phyloP scores from a whole-genome alignment of 2,329 filamentous ascomycete species.

The Curvularia sp. region DNA sequence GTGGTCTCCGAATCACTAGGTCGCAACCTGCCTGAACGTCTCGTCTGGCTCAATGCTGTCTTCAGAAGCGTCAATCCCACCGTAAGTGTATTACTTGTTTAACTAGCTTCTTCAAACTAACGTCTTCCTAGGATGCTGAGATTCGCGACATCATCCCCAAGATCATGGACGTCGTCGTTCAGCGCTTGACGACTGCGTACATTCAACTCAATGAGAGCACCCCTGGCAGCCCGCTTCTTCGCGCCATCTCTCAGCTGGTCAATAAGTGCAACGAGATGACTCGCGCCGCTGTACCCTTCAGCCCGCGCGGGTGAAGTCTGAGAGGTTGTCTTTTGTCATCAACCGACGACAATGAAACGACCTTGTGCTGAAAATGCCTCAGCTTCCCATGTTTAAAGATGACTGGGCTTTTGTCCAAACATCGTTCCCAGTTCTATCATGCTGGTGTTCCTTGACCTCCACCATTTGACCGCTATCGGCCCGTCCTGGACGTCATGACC shows the following conservation, averaged over 20 bases:
- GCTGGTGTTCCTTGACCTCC: background rate
- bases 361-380: conserved; percentile 44
- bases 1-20: conserved; percentile 66
- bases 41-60: conserved; percentile 66
- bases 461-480: background rate
- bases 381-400: conserved; percentile 3
- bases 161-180: conserved; percentile 66
- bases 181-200: conserved; percentile 65
- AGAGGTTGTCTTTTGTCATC: background rate
- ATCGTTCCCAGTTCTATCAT: background rate
- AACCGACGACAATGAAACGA: background rate
- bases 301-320: conserved; percentile 20
- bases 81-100: conserved; percentile 51
- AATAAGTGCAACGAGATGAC: conserved; percentile 45
- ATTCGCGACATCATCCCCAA: conserved; percentile 64
- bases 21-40: conserved; percentile 61
- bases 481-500: background rate
- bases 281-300: conserved; percentile 31
- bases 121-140: conserved; percentile 56
- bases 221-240: conserved; percentile 61
- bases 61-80: conserved; percentile 62
- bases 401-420: background rate
- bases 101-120: conserved; percentile 23
- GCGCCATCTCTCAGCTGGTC: conserved; percentile 58
- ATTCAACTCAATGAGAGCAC: conserved; percentile 62